These are phyloP conservation scores for Metschnikowia continentalis DNA, from an alignment of 805 yeast species.

Conservation along the genomic window DNA sequence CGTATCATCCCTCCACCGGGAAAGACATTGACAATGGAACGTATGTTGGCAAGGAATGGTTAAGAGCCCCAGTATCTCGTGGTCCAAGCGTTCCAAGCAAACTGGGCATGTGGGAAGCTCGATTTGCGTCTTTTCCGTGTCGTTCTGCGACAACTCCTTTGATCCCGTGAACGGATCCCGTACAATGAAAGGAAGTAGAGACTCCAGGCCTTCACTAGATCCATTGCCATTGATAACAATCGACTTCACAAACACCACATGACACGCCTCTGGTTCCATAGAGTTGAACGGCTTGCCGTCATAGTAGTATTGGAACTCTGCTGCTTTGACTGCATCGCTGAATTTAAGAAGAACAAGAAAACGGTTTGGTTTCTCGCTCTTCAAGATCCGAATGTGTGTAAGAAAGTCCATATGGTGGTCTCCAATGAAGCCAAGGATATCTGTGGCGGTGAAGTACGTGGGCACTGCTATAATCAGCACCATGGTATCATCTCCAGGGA, in stretches of 20 bases:
- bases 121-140: constrained; percentile 18
- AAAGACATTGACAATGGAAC: constrained; percentile 82
- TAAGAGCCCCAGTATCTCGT: constrained; percentile 70
- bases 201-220: constrained; percentile 13
- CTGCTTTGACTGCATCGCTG: constrained; percentile 49
- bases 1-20: constrained; percentile 84
- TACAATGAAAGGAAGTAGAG: constrained; percentile 59
- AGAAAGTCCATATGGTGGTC: constrained; percentile 50
- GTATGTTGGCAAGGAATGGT: constrained; percentile 94
- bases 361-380: constrained; percentile 61
- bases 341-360: constrained; percentile 79
- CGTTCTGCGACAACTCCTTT: neutral
- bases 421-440: constrained; percentile 76
- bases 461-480: constrained; percentile 84
- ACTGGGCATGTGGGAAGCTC: constrained; percentile 94
- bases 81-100: constrained; percentile 83
- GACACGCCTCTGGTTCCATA: constrained; percentile 86
- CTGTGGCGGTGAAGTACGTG: constrained; percentile 80
- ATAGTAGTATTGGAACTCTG: constrained; percentile 58
- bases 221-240: constrained; percentile 37
- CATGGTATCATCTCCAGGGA: constrained; percentile 56
- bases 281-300: constrained; percentile 77
- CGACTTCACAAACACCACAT: constrained; percentile 64
- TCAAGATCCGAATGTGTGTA: constrained; percentile 68
- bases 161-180: constrained; percentile 66